Conservation (phyloP, 2,329 filamentous ascomycete species). For the Clarireedia monteithiana region DNA sequence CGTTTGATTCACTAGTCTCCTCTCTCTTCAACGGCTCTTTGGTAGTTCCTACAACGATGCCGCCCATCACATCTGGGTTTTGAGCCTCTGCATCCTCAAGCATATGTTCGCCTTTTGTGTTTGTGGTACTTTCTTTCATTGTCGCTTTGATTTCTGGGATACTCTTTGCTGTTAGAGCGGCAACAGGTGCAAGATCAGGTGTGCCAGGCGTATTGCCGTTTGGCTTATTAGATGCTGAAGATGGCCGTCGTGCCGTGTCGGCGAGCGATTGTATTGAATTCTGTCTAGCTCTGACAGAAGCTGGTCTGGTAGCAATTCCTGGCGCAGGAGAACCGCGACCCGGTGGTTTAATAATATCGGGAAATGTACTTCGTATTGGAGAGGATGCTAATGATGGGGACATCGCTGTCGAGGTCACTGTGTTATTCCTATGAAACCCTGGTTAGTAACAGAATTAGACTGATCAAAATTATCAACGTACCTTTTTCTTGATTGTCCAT, state of each 20-base stretch:
- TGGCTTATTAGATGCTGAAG: conserved; percentile 53
- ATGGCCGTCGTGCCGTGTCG: conserved; percentile 49
- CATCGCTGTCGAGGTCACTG: conserved; percentile 43
- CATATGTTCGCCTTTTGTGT: conserved; percentile 27
- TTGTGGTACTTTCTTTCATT: conserved; percentile 41
- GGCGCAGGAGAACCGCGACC: conserved; percentile 54
- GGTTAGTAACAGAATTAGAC: not conserved
- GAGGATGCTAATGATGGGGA: conserved; percentile 70
- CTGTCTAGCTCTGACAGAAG: conserved; percentile 65
- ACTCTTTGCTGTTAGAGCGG: conserved; percentile 27
- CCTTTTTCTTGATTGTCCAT: conserved; percentile 73
- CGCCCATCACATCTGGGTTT: conserved; percentile 24
- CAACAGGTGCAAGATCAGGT: conserved; percentile 26
- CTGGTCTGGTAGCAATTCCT: conserved; percentile 47
- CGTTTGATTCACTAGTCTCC: conserved; percentile 42
- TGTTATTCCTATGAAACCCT: conserved; percentile 33
- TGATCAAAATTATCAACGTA: conserved; percentile 33
- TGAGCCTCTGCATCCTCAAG: conserved; percentile 29
- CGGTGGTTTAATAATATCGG: conserved; percentile 46
- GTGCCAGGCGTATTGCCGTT: conserved; percentile 39
- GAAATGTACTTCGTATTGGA: conserved; percentile 61
- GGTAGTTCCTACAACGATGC: conserved; percentile 31
- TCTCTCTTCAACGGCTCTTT: conserved; percentile 39
- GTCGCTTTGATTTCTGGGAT: conserved; percentile 42
- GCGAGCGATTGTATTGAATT: conserved; percentile 58